Evolutionary conservation across 495 filamentous ascomycete genomes (phyloP).

Genomic region (Trichoderma asperelloides): DNA sequence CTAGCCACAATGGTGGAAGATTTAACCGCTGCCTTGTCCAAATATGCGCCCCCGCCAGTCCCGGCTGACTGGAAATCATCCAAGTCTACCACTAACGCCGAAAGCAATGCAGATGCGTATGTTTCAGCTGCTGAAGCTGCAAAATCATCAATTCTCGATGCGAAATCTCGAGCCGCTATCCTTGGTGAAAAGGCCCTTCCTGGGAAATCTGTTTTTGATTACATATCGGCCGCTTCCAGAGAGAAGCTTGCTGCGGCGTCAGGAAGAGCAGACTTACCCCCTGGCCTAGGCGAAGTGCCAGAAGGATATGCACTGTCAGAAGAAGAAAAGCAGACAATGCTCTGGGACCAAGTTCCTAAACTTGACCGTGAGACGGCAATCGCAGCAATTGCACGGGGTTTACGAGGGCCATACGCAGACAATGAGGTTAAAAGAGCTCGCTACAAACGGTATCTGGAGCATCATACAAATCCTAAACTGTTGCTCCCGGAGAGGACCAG

Average conservation of each 20-base stretch:
- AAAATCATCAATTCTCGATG: constrained; percentile 65
- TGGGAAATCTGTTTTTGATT: constrained; percentile 93
- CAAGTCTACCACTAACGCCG: constrained; percentile 34
- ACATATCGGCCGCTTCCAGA: constrained; percentile 71
- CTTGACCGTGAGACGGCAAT: constrained; percentile 66
- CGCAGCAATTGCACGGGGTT: constrained; percentile 65
- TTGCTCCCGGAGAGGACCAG: constrained; percentile 46
- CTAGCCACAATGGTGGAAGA: constrained; percentile 50
- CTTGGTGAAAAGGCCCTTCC: constrained; percentile 77
- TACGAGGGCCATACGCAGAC: constrained; percentile 80
- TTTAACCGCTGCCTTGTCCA: constrained; percentile 43
- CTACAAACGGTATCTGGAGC: constrained; percentile 73
- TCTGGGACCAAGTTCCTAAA: constrained; percentile 56
- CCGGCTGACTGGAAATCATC: constrained; percentile 70
- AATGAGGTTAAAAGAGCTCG: constrained; percentile 67
- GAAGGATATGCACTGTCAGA: constrained; percentile 50
- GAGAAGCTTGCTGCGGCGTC: constrained; percentile 67
- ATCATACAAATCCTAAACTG: constrained; percentile 56
- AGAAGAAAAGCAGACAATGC: constrained; percentile 47
- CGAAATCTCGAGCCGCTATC: constrained; percentile 68
- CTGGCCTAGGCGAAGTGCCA: constrained; percentile 65
- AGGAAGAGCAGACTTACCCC: constrained; percentile 67
- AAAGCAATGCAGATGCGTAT: constrained; percentile 35
- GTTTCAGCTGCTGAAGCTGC: constrained; percentile 67
- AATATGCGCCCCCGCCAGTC: constrained; percentile 66